These are phyloP conservation scores for Mimosa bimucronata DNA, from an alignment of 306 rosid genomes.

Conservation along the genomic window DNA sequence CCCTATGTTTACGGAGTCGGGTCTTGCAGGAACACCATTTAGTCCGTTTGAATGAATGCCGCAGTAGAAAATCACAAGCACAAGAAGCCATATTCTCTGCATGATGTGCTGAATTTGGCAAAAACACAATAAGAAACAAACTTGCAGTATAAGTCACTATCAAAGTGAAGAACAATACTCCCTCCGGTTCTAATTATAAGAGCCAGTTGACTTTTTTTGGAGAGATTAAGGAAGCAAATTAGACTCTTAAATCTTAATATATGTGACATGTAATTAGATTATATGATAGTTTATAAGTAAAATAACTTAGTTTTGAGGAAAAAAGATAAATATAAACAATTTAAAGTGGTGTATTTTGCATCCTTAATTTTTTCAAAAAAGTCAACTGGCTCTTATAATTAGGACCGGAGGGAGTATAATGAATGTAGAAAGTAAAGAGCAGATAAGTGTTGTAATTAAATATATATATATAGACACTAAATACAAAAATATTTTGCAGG, in stretches of 20 bases:
- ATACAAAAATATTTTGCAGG: neutral
- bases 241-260: no score
- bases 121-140: constrained; percentile 3
- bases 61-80: constrained; percentile 33
- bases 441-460: neutral
- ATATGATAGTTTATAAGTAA: no score
- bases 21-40: constrained; percentile 22
- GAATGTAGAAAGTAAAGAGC: neutral
- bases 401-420: no score
- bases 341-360: no score
- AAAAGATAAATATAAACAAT: no score
- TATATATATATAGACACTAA: neutral
- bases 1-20: constrained; percentile 50
- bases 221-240: no score
- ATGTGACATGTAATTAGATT: no score
- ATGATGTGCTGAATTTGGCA: constrained; percentile 35
- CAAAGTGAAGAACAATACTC: neutral
- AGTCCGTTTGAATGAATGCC: constrained; percentile 27
- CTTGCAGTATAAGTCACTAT: neutral
- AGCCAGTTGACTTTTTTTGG: no score
- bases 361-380: no score
- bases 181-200: no score
- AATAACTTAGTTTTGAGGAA: no score
- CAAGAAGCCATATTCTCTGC: constrained; percentile 44
- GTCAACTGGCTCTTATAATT: no score